Base-by-base conservation (phyloP, 2,329 filamentous ascomycete genomes). In the Botryotinia convoluta region DNA sequence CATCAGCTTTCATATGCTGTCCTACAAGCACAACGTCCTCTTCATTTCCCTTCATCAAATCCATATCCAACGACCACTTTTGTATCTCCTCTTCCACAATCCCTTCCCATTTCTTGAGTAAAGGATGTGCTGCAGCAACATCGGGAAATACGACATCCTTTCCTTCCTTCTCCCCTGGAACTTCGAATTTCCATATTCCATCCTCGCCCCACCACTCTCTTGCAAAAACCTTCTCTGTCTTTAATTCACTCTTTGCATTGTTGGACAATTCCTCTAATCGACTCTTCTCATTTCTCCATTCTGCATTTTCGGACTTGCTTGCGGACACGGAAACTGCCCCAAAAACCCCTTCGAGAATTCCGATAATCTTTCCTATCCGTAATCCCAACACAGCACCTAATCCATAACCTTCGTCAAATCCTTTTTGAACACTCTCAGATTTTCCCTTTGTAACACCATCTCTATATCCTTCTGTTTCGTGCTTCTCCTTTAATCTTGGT, bases 371-470 rank as follows among this genome's bases (percentile, higher is more conserved):
- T 0, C 96, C 96, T 0, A 90, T 91, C 42, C 87, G 86, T 76
- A 92, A 82, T 0, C 95, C 96, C 44, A 98, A 84, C 69, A 91
- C 90, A 0, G 94, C 95, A 20, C 96, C 96, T 0, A 98, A 86
- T 22, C 90, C 86, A 81, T 94, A 98, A 0, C 95, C 95, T 76
- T 95, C 93, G 81, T 99, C 96, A 80, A 99, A 98, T 0, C 95
- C 95, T 22, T 86, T 86, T 83, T 99, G 96, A 39, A 98, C 89
- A 78, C 90, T 92, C 65, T 86, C 84, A 39, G 88, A 88, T 81
- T 98, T 98, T 45, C 92, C 92, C 4, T 85, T 85, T 0, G 91
- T 87, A 71, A 98, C 88, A 62, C 95, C 96, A 79, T 98, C 95
- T 74, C 95, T 91, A 83, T 98, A 98, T 32, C 96, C 96, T 57